A percentile compares a stretch with the other conserved stretches of the same genome.
These are phyloP conservation scores for Sporothrix pallida DNA, from an alignment of 2,329 filamentous ascomycete species.

Conservation along the genomic window DNA sequence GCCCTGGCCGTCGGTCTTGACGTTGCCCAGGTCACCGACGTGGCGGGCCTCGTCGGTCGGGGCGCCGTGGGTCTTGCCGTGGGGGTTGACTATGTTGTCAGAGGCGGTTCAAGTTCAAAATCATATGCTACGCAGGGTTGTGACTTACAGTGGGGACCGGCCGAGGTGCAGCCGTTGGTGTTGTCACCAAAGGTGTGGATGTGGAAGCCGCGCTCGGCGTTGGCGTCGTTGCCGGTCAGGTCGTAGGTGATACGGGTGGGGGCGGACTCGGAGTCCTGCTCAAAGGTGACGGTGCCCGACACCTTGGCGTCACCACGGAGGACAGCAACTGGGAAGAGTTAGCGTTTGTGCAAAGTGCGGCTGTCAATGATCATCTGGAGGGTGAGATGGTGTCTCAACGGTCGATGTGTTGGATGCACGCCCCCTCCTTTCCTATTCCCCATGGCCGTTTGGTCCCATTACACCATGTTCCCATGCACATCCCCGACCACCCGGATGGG, in stretches of 20 bases:
- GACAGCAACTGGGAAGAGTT: constrained; percentile 76
- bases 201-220: constrained; percentile 97
- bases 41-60: constrained; percentile 84
- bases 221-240: constrained; percentile 89
- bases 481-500: constrained; percentile 18
- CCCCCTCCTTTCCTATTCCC: too few relatives aligned
- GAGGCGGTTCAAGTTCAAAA: background rate
- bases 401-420: constrained; percentile 33
- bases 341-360: background rate
- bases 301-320: constrained; percentile 98
- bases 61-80: constrained; percentile 88
- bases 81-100: constrained; percentile 79
- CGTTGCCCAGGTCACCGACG: constrained; percentile 97
- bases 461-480: background rate
- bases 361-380: background rate
- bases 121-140: background rate
- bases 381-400: background rate
- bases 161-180: constrained; percentile 99
- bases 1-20: constrained; percentile 92
- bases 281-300: constrained; percentile 91
- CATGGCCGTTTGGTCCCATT: too few relatives aligned
- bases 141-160: constrained; percentile 90
- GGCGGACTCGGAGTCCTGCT: constrained; percentile 82
- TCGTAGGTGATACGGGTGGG: constrained; percentile 90
- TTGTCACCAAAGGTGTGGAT: constrained; percentile 99